Base-by-base conservation (phyloP, 768 basidiomycete species). In the Russula earlei region DNA sequence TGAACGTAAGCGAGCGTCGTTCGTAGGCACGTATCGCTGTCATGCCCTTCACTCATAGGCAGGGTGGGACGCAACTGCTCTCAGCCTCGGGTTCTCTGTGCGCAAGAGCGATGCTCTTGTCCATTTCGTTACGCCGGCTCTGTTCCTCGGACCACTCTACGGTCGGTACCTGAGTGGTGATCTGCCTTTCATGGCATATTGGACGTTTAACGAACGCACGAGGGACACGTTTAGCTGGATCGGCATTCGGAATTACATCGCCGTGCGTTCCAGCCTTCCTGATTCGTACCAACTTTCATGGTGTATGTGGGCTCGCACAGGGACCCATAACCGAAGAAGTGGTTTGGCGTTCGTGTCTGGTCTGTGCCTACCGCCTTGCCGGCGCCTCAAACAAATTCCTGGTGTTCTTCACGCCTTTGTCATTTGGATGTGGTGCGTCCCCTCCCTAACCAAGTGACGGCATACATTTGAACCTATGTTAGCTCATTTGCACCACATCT, bases 401-500 rank as follows among this genome's bases (percentile, higher is more conserved):
- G 76, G 79, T 96, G 47, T 87, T 91, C 62, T 70, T 87, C 0
- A 78, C 86, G 2, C 96, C 96, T 0, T 70, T 96, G 11, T 82
- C 84, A 54, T 99, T 99, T 64, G 96, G 93, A 19, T 70, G 89
- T 27, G 92, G 92, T 91, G 58, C 42, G 84, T 5, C 48, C 33
- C 29, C 36, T 55, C 12, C 46, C 45, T 25, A 49, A 15, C 36
- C 19, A 10, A 19, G 2, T 12, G 7, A 40, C 62, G 37, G 57
- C 54, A 45, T 52, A 34, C 38, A 54, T 19, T 48, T 44, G 44
- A 44, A 17, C 49, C 48, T 14, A 9, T 49, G 49, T 25, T 61
- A 92, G 95, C 96, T 2, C 96, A 99, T 66, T 71, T 83, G 0
- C 96, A 99, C 64, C 96, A 98, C 64, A 91, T 85, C 14, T 89